Conservation (phyloP, 2,329 filamentous ascomycete genomes). For the Exutisphaerella laricina region DNA sequence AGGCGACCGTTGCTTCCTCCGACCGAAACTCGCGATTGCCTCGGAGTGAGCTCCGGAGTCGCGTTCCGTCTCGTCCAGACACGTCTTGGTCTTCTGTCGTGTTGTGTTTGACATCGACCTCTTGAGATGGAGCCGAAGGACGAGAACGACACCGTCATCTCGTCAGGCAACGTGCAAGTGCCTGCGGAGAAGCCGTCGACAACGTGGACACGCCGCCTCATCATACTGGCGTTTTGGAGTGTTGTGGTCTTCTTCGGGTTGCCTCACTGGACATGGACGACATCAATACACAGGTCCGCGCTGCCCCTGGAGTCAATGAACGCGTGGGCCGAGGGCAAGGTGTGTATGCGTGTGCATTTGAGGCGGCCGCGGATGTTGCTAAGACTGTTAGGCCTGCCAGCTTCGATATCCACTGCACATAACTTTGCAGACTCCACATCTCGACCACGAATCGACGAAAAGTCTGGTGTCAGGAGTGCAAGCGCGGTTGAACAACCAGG, state of each 20-base stretch:
- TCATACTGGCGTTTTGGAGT: conserved; percentile 86
- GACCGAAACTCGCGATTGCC: no score
- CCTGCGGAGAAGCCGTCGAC: conserved; percentile 71
- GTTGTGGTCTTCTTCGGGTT: conserved; percentile 77
- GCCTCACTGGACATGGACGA: conserved; percentile 95
- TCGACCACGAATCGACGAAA: conserved; percentile 63
- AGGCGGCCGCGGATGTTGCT: no score
- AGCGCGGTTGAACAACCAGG: conserved; percentile 76
- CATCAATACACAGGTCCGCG: conserved; percentile 79
- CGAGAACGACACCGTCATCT: background rate
- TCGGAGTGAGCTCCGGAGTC: no score
- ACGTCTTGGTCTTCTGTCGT: no score
- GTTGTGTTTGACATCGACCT: no score
- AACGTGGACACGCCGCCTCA: conserved; percentile 61
- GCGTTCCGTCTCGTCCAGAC: background rate
- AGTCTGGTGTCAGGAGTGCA: conserved; percentile 76
- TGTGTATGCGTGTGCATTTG: no score
- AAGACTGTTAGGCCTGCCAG: conserved; percentile 64
- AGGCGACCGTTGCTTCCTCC: no score
- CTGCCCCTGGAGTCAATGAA: conserved; percentile 82
- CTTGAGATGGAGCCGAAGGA: conserved; percentile 6
- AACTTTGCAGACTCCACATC: conserved; percentile 62
- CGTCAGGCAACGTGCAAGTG: background rate
- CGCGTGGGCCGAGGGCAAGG: conserved; percentile 85
- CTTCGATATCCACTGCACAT: conserved; percentile 84